Evolutionary conservation across 2,329 filamentous ascomycete species (phyloP).

Genomic region (Trichophyton schoenleinii): DNA sequence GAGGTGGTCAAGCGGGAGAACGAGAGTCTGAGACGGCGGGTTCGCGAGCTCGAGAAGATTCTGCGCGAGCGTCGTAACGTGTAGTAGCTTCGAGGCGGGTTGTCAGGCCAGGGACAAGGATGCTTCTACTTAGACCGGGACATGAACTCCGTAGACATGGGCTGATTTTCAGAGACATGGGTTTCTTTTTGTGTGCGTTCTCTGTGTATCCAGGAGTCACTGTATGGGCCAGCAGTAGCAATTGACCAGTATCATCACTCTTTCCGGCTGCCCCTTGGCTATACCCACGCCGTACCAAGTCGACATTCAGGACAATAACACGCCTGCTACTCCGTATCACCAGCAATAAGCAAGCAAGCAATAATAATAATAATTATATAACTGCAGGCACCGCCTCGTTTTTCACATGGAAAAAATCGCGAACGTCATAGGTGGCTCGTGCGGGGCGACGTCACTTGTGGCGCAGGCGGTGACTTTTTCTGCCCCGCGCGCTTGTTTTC

Average conservation of each 20-base stretch:
- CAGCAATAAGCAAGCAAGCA: too few relatives aligned
- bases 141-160: background rate
- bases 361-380: background rate
- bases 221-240: background rate
- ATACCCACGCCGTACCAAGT: too few relatives aligned
- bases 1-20: constrained; percentile 36
- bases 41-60: constrained; percentile 33
- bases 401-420: background rate
- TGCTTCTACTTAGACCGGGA: background rate
- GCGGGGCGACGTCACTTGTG: constrained; percentile 26
- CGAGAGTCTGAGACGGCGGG: constrained; percentile 32
- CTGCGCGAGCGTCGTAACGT: constrained; percentile 17
- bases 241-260: background rate
- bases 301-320: too few relatives aligned
- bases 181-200: background rate
- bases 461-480: constrained; percentile 14
- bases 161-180: background rate
- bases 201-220: background rate
- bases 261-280: too few relatives aligned
- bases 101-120: background rate
- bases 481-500: constrained; percentile 7
- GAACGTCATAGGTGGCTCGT: constrained; percentile 16
- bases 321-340: too few relatives aligned
- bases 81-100: background rate
- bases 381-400: background rate